Evolutionary conservation across 192 early-diverging fungal species (phyloP), one percentile per base, ranked within the genome.

Genomic region (Linderina pennispora): DNA sequence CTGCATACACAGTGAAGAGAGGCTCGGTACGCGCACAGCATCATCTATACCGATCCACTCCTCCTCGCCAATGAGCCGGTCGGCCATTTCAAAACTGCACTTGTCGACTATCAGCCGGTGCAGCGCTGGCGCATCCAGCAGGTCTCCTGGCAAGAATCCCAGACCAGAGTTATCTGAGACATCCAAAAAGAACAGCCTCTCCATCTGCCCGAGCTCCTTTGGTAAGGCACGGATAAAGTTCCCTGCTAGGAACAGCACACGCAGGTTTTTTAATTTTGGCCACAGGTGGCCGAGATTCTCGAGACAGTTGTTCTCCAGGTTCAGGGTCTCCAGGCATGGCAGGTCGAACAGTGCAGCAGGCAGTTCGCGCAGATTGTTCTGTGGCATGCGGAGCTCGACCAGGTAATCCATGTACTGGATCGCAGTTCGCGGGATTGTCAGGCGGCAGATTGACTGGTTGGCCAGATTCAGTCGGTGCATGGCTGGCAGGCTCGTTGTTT

Each of bases 361-460:
- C 46, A 73, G 34, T 17, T 8, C 16, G 1, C 21, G 38, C 25
- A 73, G 57, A 13, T 62, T 61, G 63, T 73, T 73, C 23, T 58
- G 55, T 16, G 67, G 61, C 32, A 71, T 50, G 15, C 67, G 67
- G 4, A 71, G 55, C 35, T 71, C 67, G 3, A 64, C 61, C 18
- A 71, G 48, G 2, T 38, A 32, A 8, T 13, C 21, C 9, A 71
- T 37, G 11, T 59, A 26, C 23, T 17, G 23, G 25, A 60, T 31
- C 1, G 67, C 54, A 2, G 61, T 46, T 5, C 13, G 17, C 3
- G 67, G 67, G 14, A 71, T 64, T 1, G 19, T 37, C 9, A 71
- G 49, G 1, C 37, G 38, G 19, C 22, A 14, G 36, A 71, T 60
- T 8, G 53, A 59, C 41, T 71, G 67, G 37, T 52, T 55, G 24